These are phyloP conservation scores for Malassezia obtusa DNA, from an alignment of 1,284 basidiomycete species.

Conservation along the genomic window DNA sequence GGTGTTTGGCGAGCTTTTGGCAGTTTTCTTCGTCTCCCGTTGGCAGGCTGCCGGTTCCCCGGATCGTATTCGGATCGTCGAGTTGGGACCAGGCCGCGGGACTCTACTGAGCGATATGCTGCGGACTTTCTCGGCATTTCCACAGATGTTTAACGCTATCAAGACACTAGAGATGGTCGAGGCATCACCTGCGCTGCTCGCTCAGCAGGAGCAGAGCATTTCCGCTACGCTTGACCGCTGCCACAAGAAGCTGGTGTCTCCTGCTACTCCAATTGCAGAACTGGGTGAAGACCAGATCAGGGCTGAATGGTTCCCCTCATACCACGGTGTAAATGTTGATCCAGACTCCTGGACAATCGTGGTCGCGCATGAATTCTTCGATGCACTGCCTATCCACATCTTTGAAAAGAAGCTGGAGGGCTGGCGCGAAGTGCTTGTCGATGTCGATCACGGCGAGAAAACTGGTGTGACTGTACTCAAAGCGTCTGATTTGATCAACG, in stretches of 20 bases:
- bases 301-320: slow-evolving; percentile 64
- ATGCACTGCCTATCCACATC: slow-evolving; percentile 84
- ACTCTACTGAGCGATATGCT: slow-evolving; percentile 86
- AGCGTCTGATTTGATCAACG: slow-evolving; percentile 19
- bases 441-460: slow-evolving; percentile 42
- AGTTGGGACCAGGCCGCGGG: slow-evolving; percentile 87
- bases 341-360: slow-evolving; percentile 64
- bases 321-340: slow-evolving; percentile 59
- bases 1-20: slow-evolving; percentile 71
- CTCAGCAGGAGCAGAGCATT: slow-evolving; percentile 27
- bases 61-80: slow-evolving; percentile 62
- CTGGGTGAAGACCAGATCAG: slow-evolving; percentile 33
- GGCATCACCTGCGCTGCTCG: slow-evolving; percentile 37
- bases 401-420: slow-evolving; percentile 61
- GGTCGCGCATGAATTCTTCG: slow-evolving; percentile 94
- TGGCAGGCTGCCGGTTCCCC: slow-evolving; percentile 60
- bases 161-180: slow-evolving; percentile 40
- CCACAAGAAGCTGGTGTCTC: slow-evolving; percentile 25
- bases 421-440: slow-evolving; percentile 79
- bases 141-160: slow-evolving; percentile 24
- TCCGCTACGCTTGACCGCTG: slow-evolving; percentile 18
- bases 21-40: slow-evolving; percentile 66
- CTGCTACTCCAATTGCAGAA: slow-evolving; percentile 15
- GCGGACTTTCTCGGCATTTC: slow-evolving; percentile 50
- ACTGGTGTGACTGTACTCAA: slow-evolving; percentile 23